phyloP scores from a whole-genome alignment of 2,329 filamentous ascomycete species.

The Aschersonia sp. region DNA sequence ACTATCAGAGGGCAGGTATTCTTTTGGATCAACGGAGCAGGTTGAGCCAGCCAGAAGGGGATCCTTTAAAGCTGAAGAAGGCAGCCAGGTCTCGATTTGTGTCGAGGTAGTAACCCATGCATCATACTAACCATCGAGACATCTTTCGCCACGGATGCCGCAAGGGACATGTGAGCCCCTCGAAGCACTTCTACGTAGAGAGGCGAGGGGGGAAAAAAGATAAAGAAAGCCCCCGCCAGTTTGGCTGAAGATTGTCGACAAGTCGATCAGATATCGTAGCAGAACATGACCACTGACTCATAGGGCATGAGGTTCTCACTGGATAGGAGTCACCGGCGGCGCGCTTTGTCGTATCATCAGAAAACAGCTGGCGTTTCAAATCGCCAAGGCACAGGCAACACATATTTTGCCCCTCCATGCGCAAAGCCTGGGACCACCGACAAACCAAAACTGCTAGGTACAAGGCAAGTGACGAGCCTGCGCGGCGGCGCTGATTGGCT shows the following conservation, averaged over 20 bases:
- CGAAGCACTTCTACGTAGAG: too few relatives aligned
- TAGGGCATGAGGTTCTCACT: too few relatives aligned
- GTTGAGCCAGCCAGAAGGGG: not conserved
- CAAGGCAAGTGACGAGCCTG: not conserved
- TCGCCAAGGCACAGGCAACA: not conserved
- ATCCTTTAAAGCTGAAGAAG: not conserved
- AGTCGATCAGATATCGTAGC: too few relatives aligned
- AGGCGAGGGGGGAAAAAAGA: too few relatives aligned
- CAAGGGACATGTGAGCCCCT: too few relatives aligned
- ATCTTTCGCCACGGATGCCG: too few relatives aligned
- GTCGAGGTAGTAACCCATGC: too few relatives aligned
- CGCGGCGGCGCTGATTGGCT: conserved; percentile 5
- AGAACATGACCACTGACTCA: too few relatives aligned
- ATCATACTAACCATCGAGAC: too few relatives aligned
- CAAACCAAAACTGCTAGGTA: conserved; percentile 1
- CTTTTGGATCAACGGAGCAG: not conserved
- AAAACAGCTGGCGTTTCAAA: not conserved
- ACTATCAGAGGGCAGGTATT: not conserved
- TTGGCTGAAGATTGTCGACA: too few relatives aligned
- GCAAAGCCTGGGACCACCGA: not conserved
- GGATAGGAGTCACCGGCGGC: not conserved
- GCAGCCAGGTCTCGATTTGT: too few relatives aligned
- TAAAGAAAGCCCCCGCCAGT: too few relatives aligned
- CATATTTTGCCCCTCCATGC: not conserved
- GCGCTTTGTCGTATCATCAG: not conserved